These are phyloP conservation scores for Geopyxis carbonaria DNA, from an alignment of 495 filamentous ascomycete species.

Conservation along the genomic window DNA sequence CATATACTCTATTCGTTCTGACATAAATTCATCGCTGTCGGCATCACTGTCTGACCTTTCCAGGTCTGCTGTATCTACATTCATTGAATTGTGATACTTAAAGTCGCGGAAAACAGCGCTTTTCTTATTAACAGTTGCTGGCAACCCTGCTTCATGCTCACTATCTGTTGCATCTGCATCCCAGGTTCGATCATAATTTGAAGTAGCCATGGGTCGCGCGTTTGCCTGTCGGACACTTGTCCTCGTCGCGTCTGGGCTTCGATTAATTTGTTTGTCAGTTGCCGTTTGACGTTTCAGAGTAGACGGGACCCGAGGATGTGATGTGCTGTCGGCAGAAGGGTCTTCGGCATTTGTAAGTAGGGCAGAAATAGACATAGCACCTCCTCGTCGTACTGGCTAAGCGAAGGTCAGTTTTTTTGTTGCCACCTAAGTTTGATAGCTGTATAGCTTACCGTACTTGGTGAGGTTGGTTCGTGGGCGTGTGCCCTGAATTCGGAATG, in stretches of 20 bases:
- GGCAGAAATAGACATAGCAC: conserved; percentile 26
- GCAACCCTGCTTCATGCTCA: conserved; percentile 12
- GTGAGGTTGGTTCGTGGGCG: conserved; percentile 16
- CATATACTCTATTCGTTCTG: conserved; percentile 18
- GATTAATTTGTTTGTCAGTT: neutral
- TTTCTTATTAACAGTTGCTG: conserved; percentile 15
- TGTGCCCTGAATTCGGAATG: neutral
- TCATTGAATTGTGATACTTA: conserved; percentile 26
- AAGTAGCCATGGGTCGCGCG: conserved; percentile 7
- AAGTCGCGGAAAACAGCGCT: conserved; percentile 22
- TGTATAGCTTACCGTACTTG: conserved; percentile 16
- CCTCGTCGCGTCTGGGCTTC: conserved; percentile 14
- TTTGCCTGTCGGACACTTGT: conserved; percentile 9
- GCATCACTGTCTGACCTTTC: conserved; percentile 9
- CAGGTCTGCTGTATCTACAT: conserved; percentile 12
- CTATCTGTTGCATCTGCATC: conserved; percentile 18
- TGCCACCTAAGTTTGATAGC: neutral
- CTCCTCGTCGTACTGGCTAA: conserved; percentile 21
- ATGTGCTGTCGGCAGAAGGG: conserved; percentile 9
- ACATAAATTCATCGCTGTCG: conserved; percentile 15
- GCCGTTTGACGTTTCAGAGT: conserved; percentile 2
- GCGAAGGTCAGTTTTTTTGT: conserved; percentile 9
- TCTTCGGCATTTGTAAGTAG: conserved; percentile 23
- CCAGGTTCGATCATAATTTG: conserved; percentile 10
- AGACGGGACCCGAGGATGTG: conserved; percentile 10